Percentiles rank a stretch among this genome's conserved stretches.
These are phyloP conservation scores for Podila verticillata DNA, from an alignment of 192 early-diverging fungal species.

Conservation along the genomic window DNA sequence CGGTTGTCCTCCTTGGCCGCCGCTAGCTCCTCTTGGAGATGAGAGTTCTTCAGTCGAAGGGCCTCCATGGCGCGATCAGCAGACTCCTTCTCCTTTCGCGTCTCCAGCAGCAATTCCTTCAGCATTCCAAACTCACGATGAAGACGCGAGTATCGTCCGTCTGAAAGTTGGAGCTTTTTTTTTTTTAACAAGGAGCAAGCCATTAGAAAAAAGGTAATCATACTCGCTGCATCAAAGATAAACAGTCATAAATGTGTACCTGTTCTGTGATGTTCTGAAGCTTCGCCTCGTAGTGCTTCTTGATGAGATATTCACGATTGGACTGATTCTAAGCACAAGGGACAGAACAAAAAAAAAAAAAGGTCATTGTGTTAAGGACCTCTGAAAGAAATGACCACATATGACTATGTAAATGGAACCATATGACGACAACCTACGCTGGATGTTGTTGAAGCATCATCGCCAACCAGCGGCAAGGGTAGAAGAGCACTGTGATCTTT, in stretches of 20 bases:
- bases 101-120: constrained; percentile 43
- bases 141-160: constrained; percentile 50
- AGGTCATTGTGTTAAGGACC: background rate
- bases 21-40: constrained; percentile 42
- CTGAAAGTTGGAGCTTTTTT: constrained; percentile 46
- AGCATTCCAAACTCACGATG: constrained; percentile 43
- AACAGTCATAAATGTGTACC: constrained; percentile 1
- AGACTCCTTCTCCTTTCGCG: constrained; percentile 19
- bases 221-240: background rate
- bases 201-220: background rate
- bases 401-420: background rate
- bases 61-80: constrained; percentile 16
- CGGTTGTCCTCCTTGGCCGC: constrained; percentile 51
- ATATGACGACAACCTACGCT: background rate
- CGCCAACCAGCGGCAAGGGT: background rate
- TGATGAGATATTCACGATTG: constrained; percentile 51
- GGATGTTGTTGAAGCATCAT: background rate
- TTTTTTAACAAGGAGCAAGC: background rate
- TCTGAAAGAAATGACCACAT: background rate
- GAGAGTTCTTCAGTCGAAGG: constrained; percentile 25
- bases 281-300: constrained; percentile 57
- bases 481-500: background rate
- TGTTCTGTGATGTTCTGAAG: constrained; percentile 52
- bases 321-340: constrained; percentile 9
- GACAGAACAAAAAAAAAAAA: background rate